A percentile compares a stretch with the other conserved stretches of the same genome.
Evolutionary conservation across 371 early-diverging fungal genomes (phyloP).

Genomic region (Cokeromyces recurvatus): DNA sequence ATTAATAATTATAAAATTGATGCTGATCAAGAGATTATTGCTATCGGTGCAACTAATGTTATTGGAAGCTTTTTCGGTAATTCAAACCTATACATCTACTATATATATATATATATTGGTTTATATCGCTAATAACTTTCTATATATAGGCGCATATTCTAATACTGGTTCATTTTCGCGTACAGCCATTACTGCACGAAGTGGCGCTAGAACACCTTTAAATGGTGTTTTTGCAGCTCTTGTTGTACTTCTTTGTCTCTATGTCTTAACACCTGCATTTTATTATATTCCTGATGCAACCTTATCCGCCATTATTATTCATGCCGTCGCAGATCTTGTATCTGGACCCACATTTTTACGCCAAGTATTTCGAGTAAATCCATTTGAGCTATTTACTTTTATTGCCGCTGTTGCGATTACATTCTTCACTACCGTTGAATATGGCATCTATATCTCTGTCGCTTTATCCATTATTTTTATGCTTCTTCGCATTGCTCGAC

Average conservation of each 20-base stretch:
- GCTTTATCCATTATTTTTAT: conserved; percentile 52
- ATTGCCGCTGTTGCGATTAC: conserved; percentile 54
- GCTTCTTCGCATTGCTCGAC: conserved; percentile 61
- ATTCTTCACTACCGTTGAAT: conserved; percentile 60
- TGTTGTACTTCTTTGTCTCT: conserved; percentile 76
- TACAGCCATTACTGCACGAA: conserved; percentile 74
- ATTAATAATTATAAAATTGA: conserved; percentile 50
- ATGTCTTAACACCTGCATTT: conserved; percentile 74
- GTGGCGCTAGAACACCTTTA: conserved; percentile 78
- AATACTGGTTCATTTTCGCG: conserved; percentile 89
- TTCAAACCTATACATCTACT: not conserved
- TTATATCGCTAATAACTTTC: too few relatives aligned
- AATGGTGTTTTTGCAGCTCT: conserved; percentile 71
- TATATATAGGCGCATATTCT: conserved; percentile 62
- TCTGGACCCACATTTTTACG: conserved; percentile 26
- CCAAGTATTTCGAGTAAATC: conserved; percentile 33
- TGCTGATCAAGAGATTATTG: conserved; percentile 80
- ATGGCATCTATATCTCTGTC: conserved; percentile 58
- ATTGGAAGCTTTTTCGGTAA: conserved; percentile 75
- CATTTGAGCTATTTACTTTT: conserved; percentile 48
- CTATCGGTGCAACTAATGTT: conserved; percentile 79
- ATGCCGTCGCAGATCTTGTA: conserved; percentile 58
- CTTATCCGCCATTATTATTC: conserved; percentile 77
- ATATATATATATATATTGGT: not conserved
- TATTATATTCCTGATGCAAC: conserved; percentile 80